Percentiles rank a stretch among this genome's conserved stretches.
phyloP scores from a whole-genome alignment of 768 basidiomycete species.

The Leccinum incarnatum region DNA sequence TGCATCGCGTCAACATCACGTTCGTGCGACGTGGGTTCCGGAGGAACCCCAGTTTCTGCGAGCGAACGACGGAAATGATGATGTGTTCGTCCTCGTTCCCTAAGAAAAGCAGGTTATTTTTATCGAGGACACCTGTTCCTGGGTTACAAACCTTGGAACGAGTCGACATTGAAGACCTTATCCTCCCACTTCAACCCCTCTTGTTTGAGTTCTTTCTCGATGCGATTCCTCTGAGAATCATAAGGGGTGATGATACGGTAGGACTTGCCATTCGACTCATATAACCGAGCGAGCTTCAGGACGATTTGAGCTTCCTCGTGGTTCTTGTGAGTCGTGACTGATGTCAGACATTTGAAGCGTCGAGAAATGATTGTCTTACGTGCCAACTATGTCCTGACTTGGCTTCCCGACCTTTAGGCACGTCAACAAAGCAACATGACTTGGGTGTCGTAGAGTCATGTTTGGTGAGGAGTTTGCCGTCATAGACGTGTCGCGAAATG shows the following conservation, averaged over 20 bases:
- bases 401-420: slow-evolving; percentile 32
- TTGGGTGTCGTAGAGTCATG: slow-evolving; percentile 42
- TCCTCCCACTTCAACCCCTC: slow-evolving; percentile 55
- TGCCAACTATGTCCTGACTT: slow-evolving; percentile 34
- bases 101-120: slow-evolving; percentile 29
- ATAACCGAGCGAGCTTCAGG: slow-evolving; percentile 50
- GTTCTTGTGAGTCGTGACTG: slow-evolving; percentile 46
- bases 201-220: slow-evolving; percentile 54
- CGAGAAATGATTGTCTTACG: slow-evolving; percentile 19
- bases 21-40: slow-evolving; percentile 64
- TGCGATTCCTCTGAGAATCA: slow-evolving; percentile 58
- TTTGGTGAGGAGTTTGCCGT: slow-evolving; percentile 51
- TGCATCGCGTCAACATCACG: slow-evolving; percentile 84
- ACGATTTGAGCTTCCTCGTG: slow-evolving; percentile 49
- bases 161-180: slow-evolving; percentile 75
- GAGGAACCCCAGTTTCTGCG: slow-evolving; percentile 62
- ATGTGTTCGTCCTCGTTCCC: slow-evolving; percentile 79
- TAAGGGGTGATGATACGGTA: slow-evolving; percentile 80
- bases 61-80: slow-evolving; percentile 67
- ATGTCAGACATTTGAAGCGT: background rate
- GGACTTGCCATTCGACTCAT: slow-evolving; percentile 42
- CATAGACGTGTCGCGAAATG: slow-evolving; percentile 67
- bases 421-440: slow-evolving; percentile 40
- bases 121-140: background rate
- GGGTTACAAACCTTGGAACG: slow-evolving; percentile 66